Evolutionary conservation across 75 land plant species (phyloP).

Genomic region (Picea sitchensis): DNA sequence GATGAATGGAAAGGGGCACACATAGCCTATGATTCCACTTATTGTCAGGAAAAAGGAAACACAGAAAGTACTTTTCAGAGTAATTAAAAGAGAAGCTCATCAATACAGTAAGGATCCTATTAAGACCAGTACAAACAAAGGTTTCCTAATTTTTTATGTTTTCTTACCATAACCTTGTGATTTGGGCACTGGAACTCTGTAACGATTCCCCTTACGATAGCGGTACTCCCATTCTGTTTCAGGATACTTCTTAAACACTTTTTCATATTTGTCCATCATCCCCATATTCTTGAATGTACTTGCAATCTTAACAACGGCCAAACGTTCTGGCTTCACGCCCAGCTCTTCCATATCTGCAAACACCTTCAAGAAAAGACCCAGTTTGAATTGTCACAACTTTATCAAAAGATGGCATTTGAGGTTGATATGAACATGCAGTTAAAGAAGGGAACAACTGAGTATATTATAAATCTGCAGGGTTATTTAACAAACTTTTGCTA

Average conservation of each 20-base stretch:
- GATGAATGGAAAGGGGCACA: background rate
- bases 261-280: slow-evolving; percentile 64
- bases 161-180: slow-evolving; percentile 3
- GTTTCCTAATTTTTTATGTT: background rate
- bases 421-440: no score
- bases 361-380: slow-evolving; percentile 29
- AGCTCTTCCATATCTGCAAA: slow-evolving; percentile 99
- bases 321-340: slow-evolving; percentile 53
- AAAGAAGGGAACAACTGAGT: no score
- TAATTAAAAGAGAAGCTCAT: background rate
- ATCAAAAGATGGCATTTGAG: no score
- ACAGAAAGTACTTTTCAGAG: background rate
- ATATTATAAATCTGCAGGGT: no score
- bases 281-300: slow-evolving; percentile 65
- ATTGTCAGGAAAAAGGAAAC: background rate
- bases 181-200: slow-evolving; percentile 17
- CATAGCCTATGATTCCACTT: background rate
- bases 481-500: no score
- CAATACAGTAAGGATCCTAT: background rate
- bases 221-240: slow-evolving; percentile 61
- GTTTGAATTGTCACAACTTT: background rate
- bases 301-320: slow-evolving; percentile 60
- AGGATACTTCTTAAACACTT: slow-evolving; percentile 67
- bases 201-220: slow-evolving; percentile 50
- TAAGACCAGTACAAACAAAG: background rate